These are phyloP conservation scores for Sambucus nigra DNA, from an alignment of 129 eudicot species.

Conservation along the genomic window DNA sequence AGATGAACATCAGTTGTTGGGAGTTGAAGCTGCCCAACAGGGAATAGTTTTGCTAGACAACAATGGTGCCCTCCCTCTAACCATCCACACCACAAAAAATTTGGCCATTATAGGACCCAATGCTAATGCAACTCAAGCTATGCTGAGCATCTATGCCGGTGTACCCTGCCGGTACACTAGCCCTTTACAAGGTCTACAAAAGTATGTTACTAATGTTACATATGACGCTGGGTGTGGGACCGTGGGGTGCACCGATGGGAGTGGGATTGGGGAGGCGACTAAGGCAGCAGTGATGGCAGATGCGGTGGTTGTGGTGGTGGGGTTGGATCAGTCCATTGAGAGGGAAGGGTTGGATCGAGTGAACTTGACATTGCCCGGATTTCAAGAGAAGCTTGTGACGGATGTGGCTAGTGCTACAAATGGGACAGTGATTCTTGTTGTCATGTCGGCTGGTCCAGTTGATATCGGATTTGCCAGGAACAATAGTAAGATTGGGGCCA, in stretches of 20 bases:
- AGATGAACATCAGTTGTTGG: constrained; percentile 16
- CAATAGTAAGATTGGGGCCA: constrained; percentile 21
- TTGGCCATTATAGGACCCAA: constrained; percentile 41
- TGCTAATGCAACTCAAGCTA: constrained; percentile 38
- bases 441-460: constrained; percentile 37
- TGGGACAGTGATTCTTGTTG: constrained; percentile 29
- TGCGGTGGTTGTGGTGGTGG: constrained; percentile 34
- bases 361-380: constrained; percentile 30
- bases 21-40: constrained; percentile 43
- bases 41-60: constrained; percentile 42
- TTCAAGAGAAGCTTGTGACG: constrained; percentile 25
- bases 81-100: constrained; percentile 7
- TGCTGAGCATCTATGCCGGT: constrained; percentile 49
- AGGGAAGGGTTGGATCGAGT: constrained; percentile 24
- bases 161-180: constrained; percentile 30
- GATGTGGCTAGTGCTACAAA: constrained; percentile 24
- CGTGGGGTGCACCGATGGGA: constrained; percentile 15
- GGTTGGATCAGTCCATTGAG: constrained; percentile 29
- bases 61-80: constrained; percentile 22
- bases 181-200: constrained; percentile 29
- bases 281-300: constrained; percentile 24
- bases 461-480: constrained; percentile 31
- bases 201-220: constrained; percentile 4
- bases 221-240: constrained; percentile 20
- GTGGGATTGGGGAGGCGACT: constrained; percentile 10